These are phyloP conservation scores for Hsuehochloa calcarea DNA, from an alignment of 176 grass and related monocot genomes.

Conservation along the genomic window DNA sequence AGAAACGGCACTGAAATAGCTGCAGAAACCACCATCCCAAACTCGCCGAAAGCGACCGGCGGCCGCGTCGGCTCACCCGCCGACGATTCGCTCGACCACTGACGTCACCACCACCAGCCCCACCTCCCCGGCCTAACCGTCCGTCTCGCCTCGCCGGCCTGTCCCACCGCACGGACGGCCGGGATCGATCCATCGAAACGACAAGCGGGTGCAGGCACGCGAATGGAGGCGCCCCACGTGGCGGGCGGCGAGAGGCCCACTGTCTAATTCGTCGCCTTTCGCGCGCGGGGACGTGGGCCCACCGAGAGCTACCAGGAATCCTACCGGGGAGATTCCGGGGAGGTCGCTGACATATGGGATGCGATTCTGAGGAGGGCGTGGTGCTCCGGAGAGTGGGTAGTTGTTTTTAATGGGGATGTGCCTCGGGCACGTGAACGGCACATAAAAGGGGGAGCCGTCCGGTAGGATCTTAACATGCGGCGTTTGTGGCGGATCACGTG, in stretches of 20 bases:
- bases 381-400: neutral
- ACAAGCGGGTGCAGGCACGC: neutral
- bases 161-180: neutral
- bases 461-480: too few species aligned
- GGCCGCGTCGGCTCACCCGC: neutral
- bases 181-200: neutral
- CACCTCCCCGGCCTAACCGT: neutral
- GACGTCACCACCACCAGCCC: neutral
- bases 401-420: neutral
- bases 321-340: neutral
- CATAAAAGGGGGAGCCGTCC: neutral
- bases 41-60: neutral
- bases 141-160: neutral
- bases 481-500: neutral
- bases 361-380: neutral
- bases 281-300: neutral
- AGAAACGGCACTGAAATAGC: neutral
- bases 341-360: neutral
- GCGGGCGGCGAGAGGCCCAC: slow-evolving; percentile 15
- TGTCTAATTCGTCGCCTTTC: neutral
- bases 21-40: neutral
- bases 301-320: neutral
- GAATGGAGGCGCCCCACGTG: slow-evolving; percentile 20
- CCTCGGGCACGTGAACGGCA: slow-evolving; percentile 32
- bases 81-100: neutral